These are phyloP conservation scores for Verruconis gallopava DNA, from an alignment of 2,329 filamentous ascomycete genomes.

Conservation along the genomic window DNA sequence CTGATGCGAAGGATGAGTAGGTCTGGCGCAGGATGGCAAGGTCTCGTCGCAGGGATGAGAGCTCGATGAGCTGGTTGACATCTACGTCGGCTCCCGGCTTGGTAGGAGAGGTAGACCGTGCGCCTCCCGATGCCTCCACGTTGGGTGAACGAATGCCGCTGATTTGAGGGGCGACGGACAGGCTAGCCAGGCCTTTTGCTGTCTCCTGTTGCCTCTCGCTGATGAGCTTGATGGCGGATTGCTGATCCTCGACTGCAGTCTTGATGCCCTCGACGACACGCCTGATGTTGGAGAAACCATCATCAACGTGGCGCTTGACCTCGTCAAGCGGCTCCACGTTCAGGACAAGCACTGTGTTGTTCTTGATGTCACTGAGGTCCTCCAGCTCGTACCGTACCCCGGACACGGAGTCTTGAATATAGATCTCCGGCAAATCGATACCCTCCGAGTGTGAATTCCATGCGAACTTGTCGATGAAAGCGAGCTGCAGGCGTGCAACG, in stretches of 20 bases:
- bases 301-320: slow-evolving; percentile 91
- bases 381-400: slow-evolving; percentile 95
- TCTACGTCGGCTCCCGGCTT: not conserved
- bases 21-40: slow-evolving; percentile 86
- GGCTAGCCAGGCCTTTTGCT: slow-evolving; percentile 68
- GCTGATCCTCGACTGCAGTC: slow-evolving; percentile 71
- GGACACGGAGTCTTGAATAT: slow-evolving; percentile 91
- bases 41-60: slow-evolving; percentile 74
- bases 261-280: slow-evolving; percentile 77
- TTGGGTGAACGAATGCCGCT: slow-evolving; percentile 21
- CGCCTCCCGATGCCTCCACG: slow-evolving; percentile 14
- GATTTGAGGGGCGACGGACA: slow-evolving; percentile 36
- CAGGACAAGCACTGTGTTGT: slow-evolving; percentile 84
- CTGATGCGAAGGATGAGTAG: slow-evolving; percentile 79
- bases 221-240: slow-evolving; percentile 68
- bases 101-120: slow-evolving; percentile 15
- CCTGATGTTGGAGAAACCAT: slow-evolving; percentile 69
- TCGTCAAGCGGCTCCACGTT: slow-evolving; percentile 91
- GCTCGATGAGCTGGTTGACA: slow-evolving; percentile 51
- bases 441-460: slow-evolving; percentile 97
- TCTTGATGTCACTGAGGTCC: slow-evolving; percentile 84
- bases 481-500: slow-evolving; percentile 77
- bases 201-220: slow-evolving; percentile 85
- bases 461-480: slow-evolving; percentile 97
- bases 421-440: slow-evolving; percentile 86